Evolutionary conservation across 805 yeast genomes (phyloP), one percentile per base, ranked within the genome.

Genomic region (Candida stauntonica): DNA sequence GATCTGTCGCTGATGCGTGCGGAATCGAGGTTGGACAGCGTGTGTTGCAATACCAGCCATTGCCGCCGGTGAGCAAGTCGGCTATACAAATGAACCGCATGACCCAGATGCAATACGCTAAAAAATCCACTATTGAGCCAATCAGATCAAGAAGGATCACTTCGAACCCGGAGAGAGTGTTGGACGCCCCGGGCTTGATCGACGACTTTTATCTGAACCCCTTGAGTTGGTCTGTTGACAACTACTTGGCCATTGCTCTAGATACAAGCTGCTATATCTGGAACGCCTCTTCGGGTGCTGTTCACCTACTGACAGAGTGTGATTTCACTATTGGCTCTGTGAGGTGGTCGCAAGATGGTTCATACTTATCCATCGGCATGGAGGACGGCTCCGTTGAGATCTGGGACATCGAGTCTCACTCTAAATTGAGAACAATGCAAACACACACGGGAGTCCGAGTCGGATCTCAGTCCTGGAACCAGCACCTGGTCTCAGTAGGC

Each of bases 161-260:
- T 18, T 77, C 86, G 0, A 85, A 86, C 24, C 98, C 99, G 1
- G 96, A 86, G 48, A 74, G 95, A 46, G 95, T 93, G 1, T 68
- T 93, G 29, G 99, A 93, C 63, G 99, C 98, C 0, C 99, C 99
- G 0, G 96, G 96, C 0, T 72, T 89, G 41, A 73, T 82, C 17
- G 96, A 93, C 61, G 99, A 93, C 58, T 91, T 88, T 60, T 93
- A 91, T 59, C 70, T 88, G 38, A 88, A 88, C 55, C 67, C 91
- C 29, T 61, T 93, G 37, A 78, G 88, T 44, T 93, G 99, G 98
- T 88, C 96, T 7, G 66, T 67, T 47, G 77, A 79, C 21, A 87
- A 91, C 59, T 67, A 81, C 31, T 67, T 93, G 23, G 97, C 96
- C 1, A 84, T 93, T 55, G 99, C 96, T 1, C 67, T 93, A 35